Base-by-base conservation (phyloP, 768 basidiomycete species). In the Ramaria rubella region DNA sequence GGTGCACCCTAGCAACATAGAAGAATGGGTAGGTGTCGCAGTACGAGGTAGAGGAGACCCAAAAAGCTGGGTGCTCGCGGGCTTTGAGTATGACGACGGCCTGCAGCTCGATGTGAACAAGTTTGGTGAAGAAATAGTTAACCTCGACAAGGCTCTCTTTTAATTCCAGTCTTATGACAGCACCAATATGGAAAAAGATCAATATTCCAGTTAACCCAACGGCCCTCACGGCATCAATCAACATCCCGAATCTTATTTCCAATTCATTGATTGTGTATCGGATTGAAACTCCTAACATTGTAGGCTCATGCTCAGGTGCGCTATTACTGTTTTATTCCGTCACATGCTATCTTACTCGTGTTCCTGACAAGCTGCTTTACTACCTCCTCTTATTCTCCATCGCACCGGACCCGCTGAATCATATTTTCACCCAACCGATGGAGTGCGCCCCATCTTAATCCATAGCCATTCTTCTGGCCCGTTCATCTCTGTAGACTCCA, bases 401-500 rank as follows among this genome's bases (percentile, higher is more conserved):
- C 73, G 73, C 0, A 82, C 88, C 0, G 72, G 78, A 49, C 64
- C 73, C 1, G 69, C 75, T 9, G 90, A 91, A 70, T 79, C 80
- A 1, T 83, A 90, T 64, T 88, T 87, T 61, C 82, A 80, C 66
- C 79, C 83, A 29, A 72, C 87, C 46, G 65, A 64, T 1, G 68
- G 61, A 15, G 64, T 69, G 36, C 73, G 71, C 36, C 71, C 70
- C 3, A 74, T 77, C 36, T 70, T 80, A n/a, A 73, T 90, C 12
- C 88, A 91, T 65, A 80, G 84, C 0, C 87, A 92, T 65, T 68
- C 78, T 6, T 69, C 75, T 5, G 88, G 82, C 2, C 88, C 91
- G 0, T 92, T 83, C 64, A 70, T 85, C 23, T 67, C 74, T 0
- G 55, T 58, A 26, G 49, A 50, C 65, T 12, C 55, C 60, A 5